Conservation (phyloP, 371 early-diverging fungal species). For the Mortierella sp. region DNA sequence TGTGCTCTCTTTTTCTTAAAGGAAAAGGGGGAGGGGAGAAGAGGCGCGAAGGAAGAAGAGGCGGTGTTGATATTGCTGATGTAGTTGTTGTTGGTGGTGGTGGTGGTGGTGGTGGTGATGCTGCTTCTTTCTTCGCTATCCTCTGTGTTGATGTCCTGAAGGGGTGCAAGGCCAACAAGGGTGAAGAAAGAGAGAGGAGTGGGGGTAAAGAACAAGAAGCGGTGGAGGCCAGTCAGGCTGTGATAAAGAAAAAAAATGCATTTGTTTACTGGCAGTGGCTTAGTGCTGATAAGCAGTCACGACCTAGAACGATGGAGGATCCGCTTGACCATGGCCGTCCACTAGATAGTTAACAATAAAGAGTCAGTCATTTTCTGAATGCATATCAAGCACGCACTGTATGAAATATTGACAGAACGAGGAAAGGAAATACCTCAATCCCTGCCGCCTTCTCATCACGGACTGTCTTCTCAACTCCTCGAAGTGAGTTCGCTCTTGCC, state of each 20-base stretch:
- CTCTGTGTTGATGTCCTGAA: slow-evolving; percentile 8
- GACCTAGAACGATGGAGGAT: too few relatives aligned
- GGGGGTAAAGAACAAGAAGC: neutral
- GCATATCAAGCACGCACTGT: neutral
- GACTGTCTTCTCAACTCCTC: too few relatives aligned
- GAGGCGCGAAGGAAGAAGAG: neutral
- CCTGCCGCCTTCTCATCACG: too few relatives aligned
- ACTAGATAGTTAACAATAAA: neutral
- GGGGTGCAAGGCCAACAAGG: slow-evolving; percentile 3
- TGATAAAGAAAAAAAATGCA: slow-evolving; percentile 9
- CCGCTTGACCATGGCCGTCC: slow-evolving; percentile 34
- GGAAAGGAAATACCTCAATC: neutral
- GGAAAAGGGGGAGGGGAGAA: neutral
- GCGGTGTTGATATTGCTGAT: neutral
- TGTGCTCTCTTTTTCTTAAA: slow-evolving; percentile 1
- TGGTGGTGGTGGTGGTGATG: neutral
- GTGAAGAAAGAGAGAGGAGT: neutral
- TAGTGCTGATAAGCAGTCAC: neutral
- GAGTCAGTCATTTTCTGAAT: neutral
- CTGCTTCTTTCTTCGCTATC: neutral
- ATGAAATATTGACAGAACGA: neutral
- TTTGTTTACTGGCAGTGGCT: slow-evolving; percentile 17
- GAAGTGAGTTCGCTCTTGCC: too few relatives aligned
- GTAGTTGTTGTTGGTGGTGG: neutral
- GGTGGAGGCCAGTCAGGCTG: neutral